Conservation (phyloP, 2,329 filamentous ascomycete species). For the Elsinoe fawcettii region DNA sequence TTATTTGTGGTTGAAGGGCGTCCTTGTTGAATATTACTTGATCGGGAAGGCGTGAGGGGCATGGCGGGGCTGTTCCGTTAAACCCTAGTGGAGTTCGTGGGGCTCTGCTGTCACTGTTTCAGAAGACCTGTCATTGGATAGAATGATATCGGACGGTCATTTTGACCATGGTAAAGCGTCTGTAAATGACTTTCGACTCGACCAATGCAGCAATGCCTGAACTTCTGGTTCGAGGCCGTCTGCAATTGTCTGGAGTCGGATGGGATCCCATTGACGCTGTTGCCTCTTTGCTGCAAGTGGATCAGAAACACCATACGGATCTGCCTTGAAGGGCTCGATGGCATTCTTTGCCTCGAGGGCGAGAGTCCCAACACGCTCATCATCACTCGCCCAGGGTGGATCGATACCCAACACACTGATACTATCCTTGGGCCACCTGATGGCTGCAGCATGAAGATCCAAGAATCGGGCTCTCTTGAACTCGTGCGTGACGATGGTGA, state of each 20-base stretch:
- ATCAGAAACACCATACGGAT: slow-evolving; percentile 33
- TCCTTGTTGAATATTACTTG: slow-evolving; percentile 1
- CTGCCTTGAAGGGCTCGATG: slow-evolving; percentile 32
- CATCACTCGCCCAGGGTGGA: slow-evolving; percentile 25
- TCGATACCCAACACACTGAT: slow-evolving; percentile 40
- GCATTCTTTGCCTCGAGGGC: slow-evolving; percentile 33
- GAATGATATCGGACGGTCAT: not conserved
- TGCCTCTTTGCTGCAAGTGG: slow-evolving; percentile 33
- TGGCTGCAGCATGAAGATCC: slow-evolving; percentile 33
- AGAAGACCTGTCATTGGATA: not conserved
- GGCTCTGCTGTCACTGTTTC: slow-evolving; percentile 2
- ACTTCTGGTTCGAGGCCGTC: slow-evolving; percentile 1
- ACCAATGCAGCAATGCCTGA: not conserved
- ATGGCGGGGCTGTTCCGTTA: not conserved
- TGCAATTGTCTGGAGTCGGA: not conserved
- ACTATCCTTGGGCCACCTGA: slow-evolving; percentile 35
- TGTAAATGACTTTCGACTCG: not conserved
- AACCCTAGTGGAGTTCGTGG: not conserved
- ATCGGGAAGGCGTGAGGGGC: not conserved
- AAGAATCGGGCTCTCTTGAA: slow-evolving; percentile 41
- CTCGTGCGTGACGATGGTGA: slow-evolving; percentile 41
- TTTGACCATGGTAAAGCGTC: not conserved
- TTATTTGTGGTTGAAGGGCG: not conserved
- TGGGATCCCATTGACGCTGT: slow-evolving; percentile 33
- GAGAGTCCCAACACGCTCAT: slow-evolving; percentile 26